Evolutionary conservation across 2,329 filamentous ascomycete species (phyloP), one percentile per base, ranked within the genome.

Genomic region (Xylariaceae sp.): DNA sequence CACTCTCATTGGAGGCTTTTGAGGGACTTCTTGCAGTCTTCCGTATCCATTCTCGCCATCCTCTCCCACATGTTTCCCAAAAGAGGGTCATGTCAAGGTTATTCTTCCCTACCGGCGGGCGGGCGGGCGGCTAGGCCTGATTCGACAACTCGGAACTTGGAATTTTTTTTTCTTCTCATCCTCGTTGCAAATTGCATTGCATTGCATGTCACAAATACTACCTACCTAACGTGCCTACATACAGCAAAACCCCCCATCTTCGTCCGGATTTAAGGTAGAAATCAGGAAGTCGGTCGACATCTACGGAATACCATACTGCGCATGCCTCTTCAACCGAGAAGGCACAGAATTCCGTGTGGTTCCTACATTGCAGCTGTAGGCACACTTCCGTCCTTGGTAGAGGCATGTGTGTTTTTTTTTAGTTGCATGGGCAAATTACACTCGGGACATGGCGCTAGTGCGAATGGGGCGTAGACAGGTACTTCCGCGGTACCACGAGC

Each of bases 1-100:
- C 42, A 23, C 44, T 51, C 49, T 56, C 42, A 60, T 62, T 60
- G 52, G 58, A 48, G 58, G 52, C 23, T 55, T 55, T 44, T 48
- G 42, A 45, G 42, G 42, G 42, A 45, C 42, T 50, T 50, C 17
- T 50, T 18, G 15, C 17, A 48, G 45, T 48, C 23, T 30, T 30
- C 23, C 15, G 23, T 50, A 45, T 23, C 47, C 47, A 50, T 18
- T 48, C 23, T 30, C 17, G 23, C 23, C 5, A 18, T 30, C 23
- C 23, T 30, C 47, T 50, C n/a, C 11, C 42, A 50, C 47, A 50
- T 30, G 17, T 6, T 15, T n/a, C n/a, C 15, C 47, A 23, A 18
- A 50, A 50, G 47, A 13, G 42, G 42, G 13, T n/a, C 13, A n/a
- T 13, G 42, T 45, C 42, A 42, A 42, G 37, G 23, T 30, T 30